Evolutionary conservation across 2,329 filamentous ascomycete genomes (phyloP).

Genomic region (Penicillium aurantiogriseum): DNA sequence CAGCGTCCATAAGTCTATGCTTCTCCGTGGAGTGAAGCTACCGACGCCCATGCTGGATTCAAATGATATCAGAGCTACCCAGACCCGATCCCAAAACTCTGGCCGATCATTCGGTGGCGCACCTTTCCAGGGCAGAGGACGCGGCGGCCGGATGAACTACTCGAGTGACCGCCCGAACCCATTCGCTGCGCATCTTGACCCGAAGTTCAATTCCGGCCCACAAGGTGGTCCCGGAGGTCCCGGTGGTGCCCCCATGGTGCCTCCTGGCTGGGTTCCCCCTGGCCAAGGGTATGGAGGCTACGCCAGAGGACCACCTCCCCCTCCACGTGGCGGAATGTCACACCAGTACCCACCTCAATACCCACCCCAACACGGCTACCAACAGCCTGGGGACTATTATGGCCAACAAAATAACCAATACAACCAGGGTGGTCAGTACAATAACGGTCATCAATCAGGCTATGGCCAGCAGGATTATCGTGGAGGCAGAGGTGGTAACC

Average conservation of each 20-base stretch:
- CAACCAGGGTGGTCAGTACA: constrained; percentile 20
- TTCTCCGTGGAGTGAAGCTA: constrained; percentile 78
- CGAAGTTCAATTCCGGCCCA: constrained; percentile 40
- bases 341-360: constrained; percentile 25
- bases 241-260: constrained; percentile 31
- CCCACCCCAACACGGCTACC: constrained; percentile 18
- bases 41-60: constrained; percentile 69
- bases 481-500: constrained; percentile 24
- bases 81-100: constrained; percentile 61
- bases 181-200: constrained; percentile 49
- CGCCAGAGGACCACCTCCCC: constrained; percentile 40
- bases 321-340: constrained; percentile 37
- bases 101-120: constrained; percentile 71
- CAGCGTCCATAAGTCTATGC: constrained; percentile 86
- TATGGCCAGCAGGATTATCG: constrained; percentile 27
- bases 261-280: constrained; percentile 38
- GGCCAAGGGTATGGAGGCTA: constrained; percentile 31
- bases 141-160: constrained; percentile 57
- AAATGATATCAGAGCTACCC: constrained; percentile 71
- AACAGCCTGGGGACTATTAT: constrained; percentile 21
- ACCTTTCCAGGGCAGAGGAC: constrained; percentile 53
- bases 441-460: constrained; percentile 19
- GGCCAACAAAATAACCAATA: constrained; percentile 17
- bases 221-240: constrained; percentile 31
- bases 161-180: constrained; percentile 45